A percentile compares a stretch with the other conserved stretches of the same genome.
phyloP scores from a whole-genome alignment of 495 filamentous ascomycete species.

The Hypoxylon lenormandii region DNA sequence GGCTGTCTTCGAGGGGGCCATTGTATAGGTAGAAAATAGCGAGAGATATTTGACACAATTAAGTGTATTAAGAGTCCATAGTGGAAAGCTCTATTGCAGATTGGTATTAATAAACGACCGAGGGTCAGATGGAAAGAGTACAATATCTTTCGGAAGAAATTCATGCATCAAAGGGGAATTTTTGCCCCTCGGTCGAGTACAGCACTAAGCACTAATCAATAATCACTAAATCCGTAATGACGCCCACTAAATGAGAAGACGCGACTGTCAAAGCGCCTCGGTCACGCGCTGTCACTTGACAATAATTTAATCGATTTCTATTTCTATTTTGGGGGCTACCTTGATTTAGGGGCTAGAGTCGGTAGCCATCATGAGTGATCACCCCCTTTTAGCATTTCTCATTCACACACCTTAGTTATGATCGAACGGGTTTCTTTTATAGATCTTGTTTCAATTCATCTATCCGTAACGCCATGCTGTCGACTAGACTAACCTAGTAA shows the following conservation, averaged over 20 bases:
- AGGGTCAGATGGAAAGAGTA: background rate
- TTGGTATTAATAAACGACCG: background rate
- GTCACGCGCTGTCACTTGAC: conserved; percentile 45
- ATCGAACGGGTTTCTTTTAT: too few species aligned
- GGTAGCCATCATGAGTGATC: too few species aligned
- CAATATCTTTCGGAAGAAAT: conserved; percentile 2
- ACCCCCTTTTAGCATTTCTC: too few species aligned
- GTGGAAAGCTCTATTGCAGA: background rate
- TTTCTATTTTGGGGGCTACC: background rate
- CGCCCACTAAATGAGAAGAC: conserved; percentile 21
- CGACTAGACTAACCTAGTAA: conserved; percentile 1
- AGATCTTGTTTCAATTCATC: conserved; percentile 2
- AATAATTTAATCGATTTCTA: background rate
- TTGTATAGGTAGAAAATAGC: background rate
- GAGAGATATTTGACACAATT: background rate
- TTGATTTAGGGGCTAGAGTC: too few species aligned
- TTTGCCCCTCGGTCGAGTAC: conserved; percentile 38
- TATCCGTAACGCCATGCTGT: conserved; percentile 41
- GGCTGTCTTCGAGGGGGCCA: conserved; percentile 29
- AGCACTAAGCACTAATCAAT: conserved; percentile 5
- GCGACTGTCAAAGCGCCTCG: conserved; percentile 21
- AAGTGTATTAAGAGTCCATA: conserved; percentile 9
- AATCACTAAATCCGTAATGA: conserved; percentile 8
- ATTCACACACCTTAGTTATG: too few species aligned
- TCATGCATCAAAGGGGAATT: conserved; percentile 22